Base-by-base conservation (phyloP, 1,284 basidiomycete genomes). In the Crucibulum cyathiforme region DNA sequence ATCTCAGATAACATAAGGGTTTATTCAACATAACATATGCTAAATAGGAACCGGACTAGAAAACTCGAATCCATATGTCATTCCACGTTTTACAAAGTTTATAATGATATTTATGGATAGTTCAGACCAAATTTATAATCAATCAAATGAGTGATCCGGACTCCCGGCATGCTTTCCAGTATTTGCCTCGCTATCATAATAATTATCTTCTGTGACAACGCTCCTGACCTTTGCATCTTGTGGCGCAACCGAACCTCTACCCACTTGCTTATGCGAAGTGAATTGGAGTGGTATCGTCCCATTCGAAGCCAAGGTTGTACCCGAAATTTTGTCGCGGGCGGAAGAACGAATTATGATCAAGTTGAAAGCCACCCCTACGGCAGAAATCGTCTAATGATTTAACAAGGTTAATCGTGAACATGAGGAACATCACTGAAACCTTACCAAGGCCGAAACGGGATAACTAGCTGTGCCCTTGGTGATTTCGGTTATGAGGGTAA, bases 401-500 rank as follows among this genome's bases (percentile, higher is more conserved):
- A 13, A 24, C 24, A 5, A 49, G 31, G n/a, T 49, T 8, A 13
- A 13, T 49, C n/a, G 9, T 17, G 24, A 7, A 49, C 7, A 8
- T 8, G 7, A 17, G n/a, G 47, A 34, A 12, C 10, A 15, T 7
- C 13, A 24, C n/a, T 13, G 13, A 49, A 49, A 17, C 7, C 47
- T 49, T 31, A 49, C 47, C 7, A 49, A 49, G 6, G 47, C 47
- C 13, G n/a, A 17, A 6, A 24, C 31, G 7, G 31, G n/a, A 31
- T 49, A 49, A 31, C n/a, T 24, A 17, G 47, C 47, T 13, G 47
- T 15, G 12, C 47, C 17, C 47, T 49, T 49, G n/a, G 47, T 49
- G 31, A 49, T 52, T 48, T 39, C 49, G 38, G 43, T 53, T 5
- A 59, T 36, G 35, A 59, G 57, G 12, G 50, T 62, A 7, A 59